These are phyloP conservation scores for Lasiosphaeria miniovina DNA, from an alignment of 495 filamentous ascomycete genomes.

Conservation along the genomic window DNA sequence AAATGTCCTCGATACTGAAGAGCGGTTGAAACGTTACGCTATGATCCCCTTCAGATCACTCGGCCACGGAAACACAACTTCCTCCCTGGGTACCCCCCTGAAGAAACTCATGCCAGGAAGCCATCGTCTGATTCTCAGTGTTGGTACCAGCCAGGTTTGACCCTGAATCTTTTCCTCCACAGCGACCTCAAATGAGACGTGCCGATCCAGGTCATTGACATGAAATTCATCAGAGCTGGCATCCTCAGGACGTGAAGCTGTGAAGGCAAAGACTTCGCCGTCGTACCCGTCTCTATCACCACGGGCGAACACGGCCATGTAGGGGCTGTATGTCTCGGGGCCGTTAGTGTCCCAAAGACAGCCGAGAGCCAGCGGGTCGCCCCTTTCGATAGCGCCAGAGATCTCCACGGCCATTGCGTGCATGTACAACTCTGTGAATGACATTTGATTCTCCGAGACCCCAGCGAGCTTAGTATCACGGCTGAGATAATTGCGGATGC, in stretches of 20 bases:
- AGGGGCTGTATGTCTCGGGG: neutral
- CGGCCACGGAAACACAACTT: conserved; percentile 7
- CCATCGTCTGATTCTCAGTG: conserved; percentile 5
- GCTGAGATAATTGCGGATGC: neutral
- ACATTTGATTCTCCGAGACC: neutral
- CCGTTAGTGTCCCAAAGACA: neutral
- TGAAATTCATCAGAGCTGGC: conserved; percentile 2
- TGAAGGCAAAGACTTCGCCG: conserved; percentile 2
- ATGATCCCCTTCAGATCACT: conserved; percentile 7
- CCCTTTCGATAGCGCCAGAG: neutral
- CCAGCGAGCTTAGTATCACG: neutral
- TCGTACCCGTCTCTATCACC: neutral
- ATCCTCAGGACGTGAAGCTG: conserved; percentile 7
- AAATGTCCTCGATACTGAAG: neutral
- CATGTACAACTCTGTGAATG: neutral
- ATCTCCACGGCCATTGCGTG: neutral
- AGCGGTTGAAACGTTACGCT: neutral
- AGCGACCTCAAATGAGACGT: conserved; percentile 8
- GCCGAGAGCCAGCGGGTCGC: neutral
- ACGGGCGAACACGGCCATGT: neutral
- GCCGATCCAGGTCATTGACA: conserved; percentile 5
- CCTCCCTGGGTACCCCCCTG: neutral
- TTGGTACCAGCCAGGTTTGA: neutral
- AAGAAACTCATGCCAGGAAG: conserved; percentile 10
- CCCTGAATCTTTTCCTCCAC: neutral